Evolutionary conservation across 257 asterid species (phyloP).

Genomic region (Datura wrightii): DNA sequence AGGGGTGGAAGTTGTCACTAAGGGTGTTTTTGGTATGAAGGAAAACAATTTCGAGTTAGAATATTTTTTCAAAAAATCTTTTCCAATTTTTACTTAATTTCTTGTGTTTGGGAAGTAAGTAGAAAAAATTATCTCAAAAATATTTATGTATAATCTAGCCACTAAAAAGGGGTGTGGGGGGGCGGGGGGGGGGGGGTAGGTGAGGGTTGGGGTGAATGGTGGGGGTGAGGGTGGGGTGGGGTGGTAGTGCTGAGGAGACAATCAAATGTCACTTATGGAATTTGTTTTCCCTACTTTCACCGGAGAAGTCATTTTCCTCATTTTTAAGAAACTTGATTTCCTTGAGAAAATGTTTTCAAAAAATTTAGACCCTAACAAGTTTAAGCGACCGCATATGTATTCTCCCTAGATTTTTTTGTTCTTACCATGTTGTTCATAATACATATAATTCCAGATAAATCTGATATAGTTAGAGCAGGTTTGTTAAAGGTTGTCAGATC

Average conservation of each 20-base stretch:
- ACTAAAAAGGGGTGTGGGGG: too few relatives aligned
- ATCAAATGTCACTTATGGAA: neutral
- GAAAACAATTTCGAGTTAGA: neutral
- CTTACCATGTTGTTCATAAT: slow-evolving; percentile 9
- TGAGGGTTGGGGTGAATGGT: neutral
- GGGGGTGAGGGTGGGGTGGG: neutral
- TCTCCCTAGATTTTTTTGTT: neutral
- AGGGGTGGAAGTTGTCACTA: neutral
- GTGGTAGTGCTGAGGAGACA: neutral
- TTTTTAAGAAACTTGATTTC: neutral
- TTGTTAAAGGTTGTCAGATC: neutral
- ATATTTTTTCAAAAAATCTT: neutral
- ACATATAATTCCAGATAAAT: neutral
- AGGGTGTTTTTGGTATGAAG: neutral
- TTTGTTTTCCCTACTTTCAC: too few relatives aligned
- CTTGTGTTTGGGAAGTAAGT: neutral
- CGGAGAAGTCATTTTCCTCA: too few relatives aligned
- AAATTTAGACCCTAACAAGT: neutral
- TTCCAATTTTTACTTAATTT: neutral
- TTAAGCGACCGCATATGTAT: neutral
- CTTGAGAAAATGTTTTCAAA: neutral
- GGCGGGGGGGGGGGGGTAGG: neutral
- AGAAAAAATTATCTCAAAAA: too few relatives aligned
- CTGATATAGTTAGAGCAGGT: slow-evolving; percentile 4
- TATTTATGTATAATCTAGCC: neutral